Evolutionary conservation across 2,329 filamentous ascomycete genomes (phyloP).

Genomic region (Pseudocercospora crystallina): DNA sequence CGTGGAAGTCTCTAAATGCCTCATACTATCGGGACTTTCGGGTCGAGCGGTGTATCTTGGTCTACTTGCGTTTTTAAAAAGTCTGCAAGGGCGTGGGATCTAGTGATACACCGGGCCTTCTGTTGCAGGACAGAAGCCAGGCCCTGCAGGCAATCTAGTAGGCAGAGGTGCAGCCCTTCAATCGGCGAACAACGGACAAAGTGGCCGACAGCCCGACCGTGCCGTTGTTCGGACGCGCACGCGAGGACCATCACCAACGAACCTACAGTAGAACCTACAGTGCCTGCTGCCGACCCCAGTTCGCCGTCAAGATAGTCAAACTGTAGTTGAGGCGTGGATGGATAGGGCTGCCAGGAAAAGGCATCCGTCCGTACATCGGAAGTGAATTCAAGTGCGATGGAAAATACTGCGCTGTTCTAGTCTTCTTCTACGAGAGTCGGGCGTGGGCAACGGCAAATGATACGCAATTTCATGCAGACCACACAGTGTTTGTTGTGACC

Average conservation of each 20-base stretch:
- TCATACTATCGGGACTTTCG: constrained; percentile 17
- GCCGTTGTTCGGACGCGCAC: neutral
- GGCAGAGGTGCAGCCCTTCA: constrained; percentile 7
- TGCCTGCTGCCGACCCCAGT: too few relatives aligned
- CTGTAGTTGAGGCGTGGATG: too few relatives aligned
- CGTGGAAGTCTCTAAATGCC: constrained; percentile 13
- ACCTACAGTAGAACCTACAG: too few relatives aligned
- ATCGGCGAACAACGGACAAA: constrained; percentile 16
- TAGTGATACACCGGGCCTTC: constrained; percentile 6
- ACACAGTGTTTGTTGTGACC: constrained; percentile 15
- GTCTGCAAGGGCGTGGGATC: constrained; percentile 15
- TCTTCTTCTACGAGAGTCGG: too few relatives aligned
- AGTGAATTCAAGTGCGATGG: too few relatives aligned
- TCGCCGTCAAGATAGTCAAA: too few relatives aligned
- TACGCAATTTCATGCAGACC: neutral
- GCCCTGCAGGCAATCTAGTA: neutral
- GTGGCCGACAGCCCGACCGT: neutral
- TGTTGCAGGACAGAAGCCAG: too few relatives aligned
- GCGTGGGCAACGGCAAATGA: too few relatives aligned
- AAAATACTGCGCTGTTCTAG: too few relatives aligned
- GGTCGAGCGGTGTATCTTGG: constrained; percentile 8
- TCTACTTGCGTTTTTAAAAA: constrained; percentile 15
- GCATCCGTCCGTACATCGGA: too few relatives aligned
- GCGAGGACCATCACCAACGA: neutral
- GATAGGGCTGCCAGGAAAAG: too few relatives aligned